Conservation (phyloP, 108 stramenopile species). For the Skeletonema potamos region DNA sequence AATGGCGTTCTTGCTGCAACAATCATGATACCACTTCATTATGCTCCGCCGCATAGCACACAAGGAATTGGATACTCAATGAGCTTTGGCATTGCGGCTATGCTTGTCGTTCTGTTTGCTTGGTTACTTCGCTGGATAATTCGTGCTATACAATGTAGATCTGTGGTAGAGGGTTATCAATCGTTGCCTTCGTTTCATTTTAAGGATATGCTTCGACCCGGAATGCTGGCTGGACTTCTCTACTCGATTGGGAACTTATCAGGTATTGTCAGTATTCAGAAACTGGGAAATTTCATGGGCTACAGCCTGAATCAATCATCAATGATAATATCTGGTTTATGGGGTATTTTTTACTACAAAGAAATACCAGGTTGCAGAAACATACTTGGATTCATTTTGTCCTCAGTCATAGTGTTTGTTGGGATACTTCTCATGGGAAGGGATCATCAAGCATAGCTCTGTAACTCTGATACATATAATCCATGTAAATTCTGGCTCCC, state of each 20-base stretch:
- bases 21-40: constrained; percentile 63
- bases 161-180: constrained; percentile 41
- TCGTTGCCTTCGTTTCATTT: constrained; percentile 67
- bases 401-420: constrained; percentile 7
- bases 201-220: constrained; percentile 57
- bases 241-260: constrained; percentile 72
- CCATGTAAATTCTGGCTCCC: too few species aligned
- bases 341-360: constrained; percentile 29
- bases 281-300: constrained; percentile 78
- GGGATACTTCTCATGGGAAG: constrained; percentile 28
- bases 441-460: constrained; percentile 6
- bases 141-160: constrained; percentile 11
- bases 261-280: constrained; percentile 66
- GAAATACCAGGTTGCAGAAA: constrained; percentile 23
- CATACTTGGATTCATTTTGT: constrained; percentile 24
- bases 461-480: not conserved
- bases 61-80: constrained; percentile 70
- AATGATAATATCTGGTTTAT: constrained; percentile 49
- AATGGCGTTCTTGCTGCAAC: constrained; percentile 55
- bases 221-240: constrained; percentile 51
- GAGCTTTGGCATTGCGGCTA: constrained; percentile 75
- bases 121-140: constrained; percentile 61
- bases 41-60: constrained; percentile 48
- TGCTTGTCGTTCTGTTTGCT: constrained; percentile 51
- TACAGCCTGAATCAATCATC: constrained; percentile 61